phyloP scores from a whole-genome alignment of 2,329 filamentous ascomycete genomes.

The Penicillium occitanis region DNA sequence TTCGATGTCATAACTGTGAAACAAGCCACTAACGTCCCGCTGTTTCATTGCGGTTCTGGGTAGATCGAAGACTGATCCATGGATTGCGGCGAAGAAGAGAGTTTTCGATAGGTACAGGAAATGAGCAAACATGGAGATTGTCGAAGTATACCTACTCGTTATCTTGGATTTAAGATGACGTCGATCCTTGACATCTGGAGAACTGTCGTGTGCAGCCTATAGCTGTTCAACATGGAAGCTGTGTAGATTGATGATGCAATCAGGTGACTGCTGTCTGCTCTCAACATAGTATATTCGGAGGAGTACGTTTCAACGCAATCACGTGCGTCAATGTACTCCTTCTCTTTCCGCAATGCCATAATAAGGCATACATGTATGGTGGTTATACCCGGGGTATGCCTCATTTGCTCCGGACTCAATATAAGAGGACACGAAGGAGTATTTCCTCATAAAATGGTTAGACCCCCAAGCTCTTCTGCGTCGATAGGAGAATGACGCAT shows the following conservation, averaged over 20 bases:
- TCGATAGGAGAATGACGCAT: not conserved
- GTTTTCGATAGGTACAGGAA: conserved; percentile 4
- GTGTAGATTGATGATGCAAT: not conserved
- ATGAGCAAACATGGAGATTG: not conserved
- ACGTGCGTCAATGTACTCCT: not conserved
- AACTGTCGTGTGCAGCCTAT: not conserved
- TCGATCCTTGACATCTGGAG: not conserved
- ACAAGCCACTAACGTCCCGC: not conserved
- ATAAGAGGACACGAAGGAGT: not conserved
- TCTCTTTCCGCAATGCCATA: not conserved
- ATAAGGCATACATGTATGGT: not conserved
- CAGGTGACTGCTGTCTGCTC: not conserved
- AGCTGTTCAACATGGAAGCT: too few species aligned
- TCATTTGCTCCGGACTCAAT: not conserved
- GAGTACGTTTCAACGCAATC: not conserved
- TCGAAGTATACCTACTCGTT: not conserved
- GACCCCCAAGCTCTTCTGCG: not conserved
- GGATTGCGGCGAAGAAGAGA: not conserved
- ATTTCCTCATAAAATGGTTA: not conserved
- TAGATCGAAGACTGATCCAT: not conserved
- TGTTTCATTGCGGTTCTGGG: not conserved
- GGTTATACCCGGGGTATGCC: not conserved
- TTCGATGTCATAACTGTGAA: not conserved
- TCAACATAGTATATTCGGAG: not conserved
- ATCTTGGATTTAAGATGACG: not conserved